Base-by-base conservation (phyloP, 352 stramenopile genomes). In the Pythium monospermum region DNA sequence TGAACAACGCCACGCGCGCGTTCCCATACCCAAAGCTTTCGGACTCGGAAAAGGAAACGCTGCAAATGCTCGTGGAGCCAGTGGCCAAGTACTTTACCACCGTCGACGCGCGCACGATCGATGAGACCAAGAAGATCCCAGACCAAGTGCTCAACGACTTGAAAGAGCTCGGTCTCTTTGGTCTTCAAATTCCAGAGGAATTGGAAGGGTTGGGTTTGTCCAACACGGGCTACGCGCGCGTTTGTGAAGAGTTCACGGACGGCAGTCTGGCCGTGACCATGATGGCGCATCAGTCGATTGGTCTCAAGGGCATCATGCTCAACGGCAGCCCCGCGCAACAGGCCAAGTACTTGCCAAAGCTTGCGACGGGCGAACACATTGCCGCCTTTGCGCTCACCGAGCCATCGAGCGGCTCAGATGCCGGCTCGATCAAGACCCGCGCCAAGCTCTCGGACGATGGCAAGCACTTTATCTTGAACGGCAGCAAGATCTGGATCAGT, bases 401-500 rank as follows among this genome's bases (percentile, higher is more conserved):
- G 54, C 87, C 91, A 16, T 92, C 80, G n/a, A 95, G 82, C 40
- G 91, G 91, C 23, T 94, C 76, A 32, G 91, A 97, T 44, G 84
- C 89, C 6, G 81, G 71, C 6, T 93, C 85, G 7, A 93, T 97
- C 57, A 91, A 94, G 71, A 97, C 91, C 1, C 86, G 77, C 22
- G 91, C 91, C 13, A 85, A 75, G 41, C 62, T 96, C 49, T 92
- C 92, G 41, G 86, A 95, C 31, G 91, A 97, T 31, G 84, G 95
- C 60, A 85, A 85, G 51, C 76, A 91, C 52, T 97, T 90, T 63
- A 73, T 97, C 47, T 59, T 97, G 8, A 97, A 97, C 69, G 91
- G 91, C 59, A 80, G 76, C 61, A 99, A 99, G 76, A 87, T 98
- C 50, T 99, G 95, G 95, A 99, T 98, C 66, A 98, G 88, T 45